Conservation (phyloP, 306 rosid genomes). For the Neltuma alba region DNA sequence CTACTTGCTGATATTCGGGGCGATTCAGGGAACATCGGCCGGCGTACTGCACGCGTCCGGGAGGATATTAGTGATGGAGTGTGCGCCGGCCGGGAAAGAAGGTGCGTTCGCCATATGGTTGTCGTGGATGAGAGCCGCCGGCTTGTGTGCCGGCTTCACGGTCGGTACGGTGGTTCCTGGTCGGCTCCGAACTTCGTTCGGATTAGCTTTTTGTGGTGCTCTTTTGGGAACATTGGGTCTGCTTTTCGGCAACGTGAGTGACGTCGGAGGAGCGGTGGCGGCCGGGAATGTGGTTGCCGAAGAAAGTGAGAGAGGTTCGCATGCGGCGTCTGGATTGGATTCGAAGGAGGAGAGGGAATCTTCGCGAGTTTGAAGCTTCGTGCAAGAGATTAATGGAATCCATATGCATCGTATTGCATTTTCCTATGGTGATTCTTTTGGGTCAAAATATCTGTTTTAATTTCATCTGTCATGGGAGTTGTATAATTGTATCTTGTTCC, state of each 20-base stretch:
- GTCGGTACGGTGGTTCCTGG: constrained; percentile 52
- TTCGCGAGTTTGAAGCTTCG: constrained; percentile 31
- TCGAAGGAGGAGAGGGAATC: constrained; percentile 20
- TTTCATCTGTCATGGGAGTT: not conserved
- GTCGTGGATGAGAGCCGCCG: constrained; percentile 64
- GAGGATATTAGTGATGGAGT: constrained; percentile 65
- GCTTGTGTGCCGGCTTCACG: constrained; percentile 60
- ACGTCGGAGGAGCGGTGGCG: constrained; percentile 67
- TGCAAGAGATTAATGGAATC: not conserved
- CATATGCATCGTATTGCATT: constrained; percentile 18
- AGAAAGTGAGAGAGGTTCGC: constrained; percentile 45
- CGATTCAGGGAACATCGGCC: constrained; percentile 59
- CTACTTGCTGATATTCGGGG: constrained; percentile 48
- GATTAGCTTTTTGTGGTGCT: constrained; percentile 63
- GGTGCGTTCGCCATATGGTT: constrained; percentile 76
- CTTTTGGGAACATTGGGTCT: constrained; percentile 51
- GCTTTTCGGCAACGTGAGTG: constrained; percentile 69
- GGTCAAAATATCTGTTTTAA: not conserved
- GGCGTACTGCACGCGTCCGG: constrained; percentile 75
- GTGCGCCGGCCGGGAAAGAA: constrained; percentile 76
- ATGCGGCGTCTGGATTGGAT: constrained; percentile 41
- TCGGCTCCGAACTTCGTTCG: constrained; percentile 47
- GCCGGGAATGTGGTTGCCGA: constrained; percentile 66
- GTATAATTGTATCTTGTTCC: constrained; percentile 2
- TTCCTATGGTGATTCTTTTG: constrained; percentile 24